Percentiles rank a stretch among this genome's conserved stretches.
Evolutionary conservation across 2,329 filamentous ascomycete species (phyloP).

Genomic region (Samsoniella hepiali): DNA sequence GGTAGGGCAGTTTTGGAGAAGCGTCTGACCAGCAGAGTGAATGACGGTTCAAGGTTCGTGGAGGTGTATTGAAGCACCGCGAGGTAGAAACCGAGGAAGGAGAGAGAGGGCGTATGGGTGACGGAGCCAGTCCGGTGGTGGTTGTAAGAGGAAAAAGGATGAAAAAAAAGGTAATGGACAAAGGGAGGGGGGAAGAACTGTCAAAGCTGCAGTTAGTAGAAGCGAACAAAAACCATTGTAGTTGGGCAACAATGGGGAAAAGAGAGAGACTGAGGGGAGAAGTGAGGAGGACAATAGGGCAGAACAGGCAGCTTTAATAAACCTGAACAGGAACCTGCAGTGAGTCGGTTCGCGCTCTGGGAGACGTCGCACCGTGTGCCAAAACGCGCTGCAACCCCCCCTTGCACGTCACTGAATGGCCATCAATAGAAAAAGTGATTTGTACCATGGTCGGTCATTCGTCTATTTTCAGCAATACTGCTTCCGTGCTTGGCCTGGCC

Average conservation of each 20-base stretch:
- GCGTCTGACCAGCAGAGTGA: slow-evolving; percentile 16
- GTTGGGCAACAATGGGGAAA: background rate
- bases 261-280: background rate
- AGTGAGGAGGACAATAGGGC: slow-evolving; percentile 13
- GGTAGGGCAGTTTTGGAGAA: background rate
- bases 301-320: slow-evolving; percentile 14
- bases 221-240: background rate
- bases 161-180: background rate
- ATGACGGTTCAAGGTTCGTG: background rate
- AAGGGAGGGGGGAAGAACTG: background rate
- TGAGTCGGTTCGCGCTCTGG: background rate
- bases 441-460: background rate
- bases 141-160: background rate
- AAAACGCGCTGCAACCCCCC: background rate
- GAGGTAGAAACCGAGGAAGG: background rate
- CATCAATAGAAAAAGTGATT: background rate
- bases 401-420: background rate
- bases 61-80: background rate
- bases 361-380: background rate
- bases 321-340: background rate
- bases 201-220: slow-evolving; percentile 19
- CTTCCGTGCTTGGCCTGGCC: background rate
- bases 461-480: slow-evolving; percentile 6
- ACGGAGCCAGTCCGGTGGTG: slow-evolving; percentile 20
- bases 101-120: background rate